These are phyloP conservation scores for Tulasnella sp. DNA, from an alignment of 768 basidiomycete genomes.

Conservation along the genomic window DNA sequence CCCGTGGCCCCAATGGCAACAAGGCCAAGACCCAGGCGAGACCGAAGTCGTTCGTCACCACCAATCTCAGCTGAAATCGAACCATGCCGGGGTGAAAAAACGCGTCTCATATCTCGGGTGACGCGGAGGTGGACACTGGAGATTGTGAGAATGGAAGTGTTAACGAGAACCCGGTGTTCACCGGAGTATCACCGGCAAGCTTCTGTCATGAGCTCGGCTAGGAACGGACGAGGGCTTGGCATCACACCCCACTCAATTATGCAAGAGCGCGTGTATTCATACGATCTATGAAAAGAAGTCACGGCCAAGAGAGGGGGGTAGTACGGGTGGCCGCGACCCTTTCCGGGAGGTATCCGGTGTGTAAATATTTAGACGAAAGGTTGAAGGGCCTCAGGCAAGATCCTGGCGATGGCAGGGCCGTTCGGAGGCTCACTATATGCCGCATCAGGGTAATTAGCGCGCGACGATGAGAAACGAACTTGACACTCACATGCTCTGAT, in stretches of 20 bases:
- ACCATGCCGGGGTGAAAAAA: neutral
- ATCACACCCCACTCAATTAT: neutral
- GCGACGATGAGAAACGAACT: neutral
- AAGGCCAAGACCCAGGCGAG: neutral
- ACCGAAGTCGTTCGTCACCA: neutral
- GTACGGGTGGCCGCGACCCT: neutral
- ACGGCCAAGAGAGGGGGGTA: neutral
- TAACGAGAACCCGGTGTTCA: neutral
- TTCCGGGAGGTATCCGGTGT: neutral
- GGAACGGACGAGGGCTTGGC: neutral
- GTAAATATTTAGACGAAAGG: slow-evolving; percentile 44
- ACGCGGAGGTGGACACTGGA: neutral
- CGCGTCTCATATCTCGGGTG: neutral
- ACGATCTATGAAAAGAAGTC: neutral
- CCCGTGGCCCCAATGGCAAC: neutral
- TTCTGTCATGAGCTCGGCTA: neutral
- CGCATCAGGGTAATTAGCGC: neutral
- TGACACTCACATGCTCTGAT: slow-evolving; percentile 25
- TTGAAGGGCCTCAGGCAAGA: slow-evolving; percentile 54
- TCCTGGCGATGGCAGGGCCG: slow-evolving; percentile 51
- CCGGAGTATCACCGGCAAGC: neutral
- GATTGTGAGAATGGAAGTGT: neutral
- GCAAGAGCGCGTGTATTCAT: neutral
- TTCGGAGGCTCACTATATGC: slow-evolving; percentile 47
- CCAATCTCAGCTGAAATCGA: neutral